Evolutionary conservation across 768 basidiomycete genomes (phyloP).

Genomic region (Chiua virens): DNA sequence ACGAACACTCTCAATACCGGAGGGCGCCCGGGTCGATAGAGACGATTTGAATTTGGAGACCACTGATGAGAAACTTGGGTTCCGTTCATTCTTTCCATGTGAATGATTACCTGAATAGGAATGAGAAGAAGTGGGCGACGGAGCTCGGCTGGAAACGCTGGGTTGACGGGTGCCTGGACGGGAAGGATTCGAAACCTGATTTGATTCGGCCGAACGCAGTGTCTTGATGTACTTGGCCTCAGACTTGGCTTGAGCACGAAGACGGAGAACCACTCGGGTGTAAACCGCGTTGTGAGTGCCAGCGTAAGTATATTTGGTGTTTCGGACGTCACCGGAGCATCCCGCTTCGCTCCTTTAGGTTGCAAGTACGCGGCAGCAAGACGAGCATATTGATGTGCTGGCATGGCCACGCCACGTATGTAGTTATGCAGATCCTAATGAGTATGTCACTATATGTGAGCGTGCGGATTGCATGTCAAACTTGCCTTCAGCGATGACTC

Average conservation of each 20-base stretch:
- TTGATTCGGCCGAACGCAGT: constrained; percentile 1
- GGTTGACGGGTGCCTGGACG: constrained; percentile 13
- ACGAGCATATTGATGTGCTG: constrained; percentile 68
- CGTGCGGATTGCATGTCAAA: constrained; percentile 4
- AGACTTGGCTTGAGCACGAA: constrained; percentile 81
- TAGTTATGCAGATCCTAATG: constrained; percentile 75
- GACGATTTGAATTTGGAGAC: constrained; percentile 52
- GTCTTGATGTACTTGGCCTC: constrained; percentile 31
- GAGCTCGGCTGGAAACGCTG: constrained; percentile 56
- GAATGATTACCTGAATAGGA: constrained; percentile 41
- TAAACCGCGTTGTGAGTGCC: constrained; percentile 71
- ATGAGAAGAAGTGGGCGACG: constrained; percentile 54
- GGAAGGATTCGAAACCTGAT: background rate
- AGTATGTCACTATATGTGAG: constrained; percentile 9
- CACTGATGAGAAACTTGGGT: constrained; percentile 22
- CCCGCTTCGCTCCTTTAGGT: constrained; percentile 40
- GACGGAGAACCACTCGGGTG: constrained; percentile 74
- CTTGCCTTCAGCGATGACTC: constrained; percentile 63
- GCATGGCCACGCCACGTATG: constrained; percentile 76
- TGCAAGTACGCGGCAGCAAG: constrained; percentile 60
- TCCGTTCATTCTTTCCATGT: constrained; percentile 30
- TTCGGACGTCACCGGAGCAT: constrained; percentile 37
- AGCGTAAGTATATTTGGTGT: constrained; percentile 48
- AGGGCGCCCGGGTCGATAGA: constrained; percentile 70
- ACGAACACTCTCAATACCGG: constrained; percentile 81